phyloP scores from a whole-genome alignment of 2,329 filamentous ascomycete genomes.

The Cladosporium phlei region DNA sequence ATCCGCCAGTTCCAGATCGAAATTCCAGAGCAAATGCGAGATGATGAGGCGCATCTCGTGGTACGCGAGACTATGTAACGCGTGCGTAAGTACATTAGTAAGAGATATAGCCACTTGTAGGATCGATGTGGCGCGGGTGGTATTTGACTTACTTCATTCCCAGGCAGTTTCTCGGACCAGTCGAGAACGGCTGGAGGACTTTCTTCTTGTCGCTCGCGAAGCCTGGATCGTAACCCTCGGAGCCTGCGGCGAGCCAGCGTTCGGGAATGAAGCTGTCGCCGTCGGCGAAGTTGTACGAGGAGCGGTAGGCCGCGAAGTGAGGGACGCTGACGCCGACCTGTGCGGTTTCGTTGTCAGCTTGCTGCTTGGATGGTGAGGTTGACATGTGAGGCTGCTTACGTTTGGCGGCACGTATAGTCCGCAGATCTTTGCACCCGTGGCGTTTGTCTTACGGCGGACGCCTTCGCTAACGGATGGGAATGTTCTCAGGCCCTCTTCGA shows the following conservation, averaged over 20 bases:
- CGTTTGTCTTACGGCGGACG: slow-evolving; percentile 18
- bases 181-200: slow-evolving; percentile 29
- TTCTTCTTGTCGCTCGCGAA: slow-evolving; percentile 25
- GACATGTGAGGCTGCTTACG: background rate
- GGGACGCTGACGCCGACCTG: slow-evolving; percentile 12
- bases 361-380: background rate
- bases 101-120: too few species aligned
- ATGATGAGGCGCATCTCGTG: slow-evolving; percentile 36
- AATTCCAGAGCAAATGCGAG: slow-evolving; percentile 35
- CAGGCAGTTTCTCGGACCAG: slow-evolving; percentile 35
- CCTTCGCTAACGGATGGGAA: slow-evolving; percentile 37
- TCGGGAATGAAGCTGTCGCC: slow-evolving; percentile 32
- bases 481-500: slow-evolving; percentile 44
- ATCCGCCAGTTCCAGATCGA: slow-evolving; percentile 25
- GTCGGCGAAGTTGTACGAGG: slow-evolving; percentile 26
- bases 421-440: slow-evolving; percentile 21
- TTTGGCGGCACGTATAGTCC: slow-evolving; percentile 25
- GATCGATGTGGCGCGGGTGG: too few species aligned
- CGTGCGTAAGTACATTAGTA: background rate
- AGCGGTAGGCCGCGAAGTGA: slow-evolving; percentile 25
- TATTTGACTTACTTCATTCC: slow-evolving; percentile 26
- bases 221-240: slow-evolving; percentile 3
- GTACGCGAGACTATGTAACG: slow-evolving; percentile 24
- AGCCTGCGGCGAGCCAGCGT: slow-evolving; percentile 35
- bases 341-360: background rate